These are phyloP conservation scores for Stagonosporopsis tanaceti DNA, from an alignment of 2,329 filamentous ascomycete species.

Conservation along the genomic window DNA sequence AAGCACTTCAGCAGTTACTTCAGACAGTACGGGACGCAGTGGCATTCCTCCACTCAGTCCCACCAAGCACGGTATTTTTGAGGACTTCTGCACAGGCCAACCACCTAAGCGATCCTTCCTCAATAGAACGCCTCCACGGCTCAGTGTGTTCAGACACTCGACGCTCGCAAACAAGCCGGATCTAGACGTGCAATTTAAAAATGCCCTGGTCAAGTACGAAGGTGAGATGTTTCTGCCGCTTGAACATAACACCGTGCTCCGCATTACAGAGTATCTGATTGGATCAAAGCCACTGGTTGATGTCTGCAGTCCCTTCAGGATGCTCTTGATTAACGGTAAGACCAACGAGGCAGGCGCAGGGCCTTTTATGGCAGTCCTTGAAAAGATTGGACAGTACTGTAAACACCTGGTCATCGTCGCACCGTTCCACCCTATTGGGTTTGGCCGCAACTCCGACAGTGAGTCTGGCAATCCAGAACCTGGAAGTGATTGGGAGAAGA, in stretches of 20 bases:
- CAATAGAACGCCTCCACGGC: background rate
- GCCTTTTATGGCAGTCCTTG: conserved; percentile 18
- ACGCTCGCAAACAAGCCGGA: conserved; percentile 26
- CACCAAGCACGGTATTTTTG: background rate
- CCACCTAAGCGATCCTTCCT: conserved; percentile 13
- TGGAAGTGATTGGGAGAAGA: conserved; percentile 25
- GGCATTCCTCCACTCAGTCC: background rate
- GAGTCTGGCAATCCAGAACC: conserved; percentile 13
- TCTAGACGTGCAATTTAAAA: conserved; percentile 21
- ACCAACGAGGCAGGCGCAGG: conserved; percentile 23
- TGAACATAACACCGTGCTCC: conserved; percentile 9
- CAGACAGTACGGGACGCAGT: background rate
- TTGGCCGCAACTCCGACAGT: conserved; percentile 19
- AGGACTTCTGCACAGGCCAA: conserved; percentile 11
- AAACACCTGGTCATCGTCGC: conserved; percentile 23
- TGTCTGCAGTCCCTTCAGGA: conserved; percentile 18
- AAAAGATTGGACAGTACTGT: conserved; percentile 24
- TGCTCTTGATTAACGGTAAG: conserved; percentile 24
- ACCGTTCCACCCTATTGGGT: conserved; percentile 23
- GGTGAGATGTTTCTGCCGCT: conserved; percentile 24
- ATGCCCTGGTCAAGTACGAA: conserved; percentile 12
- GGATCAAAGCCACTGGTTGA: conserved; percentile 24
- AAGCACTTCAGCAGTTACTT: background rate
- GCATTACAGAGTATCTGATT: conserved; percentile 21
- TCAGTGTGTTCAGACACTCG: conserved; percentile 19